Evolutionary conservation across 768 basidiomycete species (phyloP).

Genomic region (Plicaturopsis crispa): DNA sequence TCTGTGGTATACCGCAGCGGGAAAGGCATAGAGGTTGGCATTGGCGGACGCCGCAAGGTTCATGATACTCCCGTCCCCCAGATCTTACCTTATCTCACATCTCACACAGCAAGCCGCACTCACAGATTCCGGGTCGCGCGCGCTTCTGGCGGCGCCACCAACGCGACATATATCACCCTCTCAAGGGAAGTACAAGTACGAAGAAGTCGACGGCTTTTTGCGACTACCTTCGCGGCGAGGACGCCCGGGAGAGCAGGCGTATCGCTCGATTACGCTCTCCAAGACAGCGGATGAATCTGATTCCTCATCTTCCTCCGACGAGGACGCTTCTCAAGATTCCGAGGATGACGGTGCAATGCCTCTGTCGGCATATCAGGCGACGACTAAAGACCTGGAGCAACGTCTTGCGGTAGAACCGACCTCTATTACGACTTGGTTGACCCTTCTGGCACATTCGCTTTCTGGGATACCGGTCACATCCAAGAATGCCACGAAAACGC

Average conservation of each 20-base stretch:
- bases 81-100: conserved; percentile 3
- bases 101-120: conserved; percentile 36
- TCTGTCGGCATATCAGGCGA: conserved; percentile 52
- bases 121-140: conserved; percentile 48
- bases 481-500: conserved; percentile 61
- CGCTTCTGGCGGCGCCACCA: conserved; percentile 45
- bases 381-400: conserved; percentile 52
- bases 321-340: conserved; percentile 26
- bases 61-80: conserved; percentile 6
- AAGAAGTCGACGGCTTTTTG: conserved; percentile 64
- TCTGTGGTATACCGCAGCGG: conserved; percentile 34
- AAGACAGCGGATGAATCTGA: conserved; percentile 24
- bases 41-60: conserved; percentile 36
- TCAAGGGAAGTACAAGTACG: conserved; percentile 35
- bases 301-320: conserved; percentile 20
- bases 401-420: conserved; percentile 42
- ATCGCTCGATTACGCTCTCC: conserved; percentile 39
- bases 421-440: conserved; percentile 52
- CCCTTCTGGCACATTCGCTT: conserved; percentile 54
- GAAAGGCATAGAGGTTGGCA: conserved; percentile 53
- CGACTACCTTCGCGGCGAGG: conserved; percentile 39
- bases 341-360: conserved; percentile 19
- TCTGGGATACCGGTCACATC: conserved; percentile 53
- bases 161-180: conserved; percentile 38
- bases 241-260: conserved; percentile 28